phyloP scores from a whole-genome alignment of 805 yeast genomes.

The Citeromyces nyonsensis region DNA sequence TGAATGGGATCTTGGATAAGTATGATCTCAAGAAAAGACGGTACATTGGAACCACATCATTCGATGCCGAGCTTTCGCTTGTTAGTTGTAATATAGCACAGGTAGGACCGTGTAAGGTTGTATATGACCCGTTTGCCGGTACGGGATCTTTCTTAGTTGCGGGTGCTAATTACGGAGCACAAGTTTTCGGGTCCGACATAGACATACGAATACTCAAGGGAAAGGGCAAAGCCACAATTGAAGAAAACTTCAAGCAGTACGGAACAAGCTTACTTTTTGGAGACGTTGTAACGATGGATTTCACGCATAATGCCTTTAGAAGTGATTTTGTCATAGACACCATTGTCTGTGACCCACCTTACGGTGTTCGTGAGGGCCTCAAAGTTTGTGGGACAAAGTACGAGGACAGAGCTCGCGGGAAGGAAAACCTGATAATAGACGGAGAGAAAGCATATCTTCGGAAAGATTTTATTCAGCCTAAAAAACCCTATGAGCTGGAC shows the following conservation, averaged over 20 bases:
- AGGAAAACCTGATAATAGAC: constrained; percentile 59
- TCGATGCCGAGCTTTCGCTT: constrained; percentile 84
- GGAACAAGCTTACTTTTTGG: constrained; percentile 37
- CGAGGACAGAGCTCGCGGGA: constrained; percentile 45
- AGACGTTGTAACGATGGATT: constrained; percentile 85
- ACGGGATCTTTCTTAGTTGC: constrained; percentile 91
- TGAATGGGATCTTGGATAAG: constrained; percentile 48
- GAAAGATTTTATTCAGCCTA: constrained; percentile 81
- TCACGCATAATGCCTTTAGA: constrained; percentile 79
- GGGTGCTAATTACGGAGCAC: constrained; percentile 72
- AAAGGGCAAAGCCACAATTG: constrained; percentile 26
- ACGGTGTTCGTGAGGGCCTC: constrained; percentile 91
- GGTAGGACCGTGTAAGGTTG: constrained; percentile 43
- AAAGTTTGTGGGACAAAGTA: constrained; percentile 78
- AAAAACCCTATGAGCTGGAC: constrained; percentile 77
- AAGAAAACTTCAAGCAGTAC: constrained; percentile 65
- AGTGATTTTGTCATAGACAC: constrained; percentile 48
- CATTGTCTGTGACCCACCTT: constrained; percentile 93
- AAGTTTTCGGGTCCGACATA: constrained; percentile 78
- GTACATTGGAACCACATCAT: constrained; percentile 91
- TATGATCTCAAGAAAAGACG: constrained; percentile 73
- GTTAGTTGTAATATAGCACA: constrained; percentile 82
- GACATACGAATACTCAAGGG: constrained; percentile 74
- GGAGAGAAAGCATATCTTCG: constrained; percentile 68
- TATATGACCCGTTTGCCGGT: constrained; percentile 93